Conservation (phyloP, 345 rosid species). For the Syzygium aromaticum region DNA sequence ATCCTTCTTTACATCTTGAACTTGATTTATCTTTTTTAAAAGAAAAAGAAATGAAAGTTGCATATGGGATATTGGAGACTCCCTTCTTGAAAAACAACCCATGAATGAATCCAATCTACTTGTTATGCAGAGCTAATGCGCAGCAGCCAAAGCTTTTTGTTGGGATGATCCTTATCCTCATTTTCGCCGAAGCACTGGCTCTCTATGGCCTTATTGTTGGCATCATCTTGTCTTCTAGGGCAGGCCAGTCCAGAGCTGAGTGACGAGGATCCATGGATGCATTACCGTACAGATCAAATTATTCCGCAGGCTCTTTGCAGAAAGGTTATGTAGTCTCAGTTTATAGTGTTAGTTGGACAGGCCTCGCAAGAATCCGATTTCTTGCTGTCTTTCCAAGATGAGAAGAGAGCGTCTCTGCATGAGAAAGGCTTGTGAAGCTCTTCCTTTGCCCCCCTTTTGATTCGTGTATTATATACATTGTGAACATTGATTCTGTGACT, state of each 20-base stretch:
- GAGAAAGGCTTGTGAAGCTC: neutral
- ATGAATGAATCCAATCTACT: neutral
- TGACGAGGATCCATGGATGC: constrained; percentile 10
- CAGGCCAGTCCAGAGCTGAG: constrained; percentile 91
- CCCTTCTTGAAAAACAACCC: neutral
- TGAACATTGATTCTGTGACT: neutral
- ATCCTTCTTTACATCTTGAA: neutral
- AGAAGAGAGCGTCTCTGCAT: neutral
- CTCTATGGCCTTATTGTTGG: constrained; percentile 84
- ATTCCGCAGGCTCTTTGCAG: neutral
- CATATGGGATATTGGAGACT: neutral
- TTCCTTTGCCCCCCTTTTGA: neutral
- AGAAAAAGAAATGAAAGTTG: neutral
- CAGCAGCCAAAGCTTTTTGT: constrained; percentile 91
- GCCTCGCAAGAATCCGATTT: neutral
- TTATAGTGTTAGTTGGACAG: neutral
- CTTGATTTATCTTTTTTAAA: neutral
- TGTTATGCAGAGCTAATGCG: constrained; percentile 64
- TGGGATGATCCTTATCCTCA: constrained; percentile 91
- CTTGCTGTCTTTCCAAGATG: neutral
- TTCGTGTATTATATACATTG: neutral
- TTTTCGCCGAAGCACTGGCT: constrained; percentile 87
- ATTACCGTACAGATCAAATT: neutral
- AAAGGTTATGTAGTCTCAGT: neutral
- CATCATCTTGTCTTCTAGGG: constrained; percentile 90